Percentiles rank a stretch among this genome's conserved stretches.
Evolutionary conservation across 805 yeast species (phyloP).

Genomic region (Candida coquimbonensis): DNA sequence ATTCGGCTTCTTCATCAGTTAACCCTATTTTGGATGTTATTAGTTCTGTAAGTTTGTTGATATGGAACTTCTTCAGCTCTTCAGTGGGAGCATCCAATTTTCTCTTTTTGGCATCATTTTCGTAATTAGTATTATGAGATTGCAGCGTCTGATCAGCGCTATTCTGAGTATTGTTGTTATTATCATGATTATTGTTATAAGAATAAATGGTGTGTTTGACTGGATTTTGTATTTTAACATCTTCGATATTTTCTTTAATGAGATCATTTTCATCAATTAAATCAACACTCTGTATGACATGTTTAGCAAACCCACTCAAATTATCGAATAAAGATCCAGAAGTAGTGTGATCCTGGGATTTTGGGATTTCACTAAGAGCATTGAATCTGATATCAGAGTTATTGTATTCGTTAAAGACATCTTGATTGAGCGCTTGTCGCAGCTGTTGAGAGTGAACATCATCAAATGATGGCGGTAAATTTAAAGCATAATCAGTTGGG

Average conservation of each 20-base stretch:
- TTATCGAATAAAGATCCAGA: background rate
- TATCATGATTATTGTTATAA: background rate
- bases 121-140: too few species aligned
- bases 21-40: slow-evolving; percentile 13
- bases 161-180: background rate
- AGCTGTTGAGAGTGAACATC: background rate
- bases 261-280: background rate
- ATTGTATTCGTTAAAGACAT: background rate
- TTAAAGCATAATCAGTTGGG: background rate
- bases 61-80: slow-evolving; percentile 11
- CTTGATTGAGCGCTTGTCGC: background rate
- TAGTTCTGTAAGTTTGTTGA: slow-evolving; percentile 5
- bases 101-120: slow-evolving; percentile 10
- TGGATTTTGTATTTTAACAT: background rate
- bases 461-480: background rate
- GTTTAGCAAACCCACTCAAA: background rate
- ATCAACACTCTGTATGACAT: background rate
- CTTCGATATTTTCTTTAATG: background rate
- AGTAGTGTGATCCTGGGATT: too few species aligned
- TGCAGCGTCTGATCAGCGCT: background rate
- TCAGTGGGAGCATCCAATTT: slow-evolving; percentile 11
- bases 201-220: too few species aligned
- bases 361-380: background rate
- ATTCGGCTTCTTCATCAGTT: slow-evolving; percentile 23
- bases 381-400: background rate